These are phyloP conservation scores for Vinca minor DNA, from an alignment of 257 asterid genomes.

Conservation along the genomic window DNA sequence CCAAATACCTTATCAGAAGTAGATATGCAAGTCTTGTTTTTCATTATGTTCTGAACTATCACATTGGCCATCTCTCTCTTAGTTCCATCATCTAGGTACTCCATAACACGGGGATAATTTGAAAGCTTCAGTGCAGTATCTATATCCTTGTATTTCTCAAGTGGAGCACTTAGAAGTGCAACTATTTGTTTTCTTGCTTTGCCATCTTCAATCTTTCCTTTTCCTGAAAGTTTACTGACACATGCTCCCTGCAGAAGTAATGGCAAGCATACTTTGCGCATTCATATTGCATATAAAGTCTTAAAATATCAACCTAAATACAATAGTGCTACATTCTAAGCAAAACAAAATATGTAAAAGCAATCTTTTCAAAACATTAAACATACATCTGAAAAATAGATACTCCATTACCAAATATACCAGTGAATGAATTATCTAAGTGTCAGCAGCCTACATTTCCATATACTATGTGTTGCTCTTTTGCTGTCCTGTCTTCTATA, in stretches of 20 bases:
- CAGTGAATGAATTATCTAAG: not conserved
- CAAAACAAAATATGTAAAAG: not conserved
- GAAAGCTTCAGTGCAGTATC: slow-evolving; percentile 88
- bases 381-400: not conserved
- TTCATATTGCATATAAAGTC: not conserved
- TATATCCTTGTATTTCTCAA: slow-evolving; percentile 86
- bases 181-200: slow-evolving; percentile 86
- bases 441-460: not conserved
- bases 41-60: slow-evolving; percentile 76
- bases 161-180: slow-evolving; percentile 96
- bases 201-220: slow-evolving; percentile 75
- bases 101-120: slow-evolving; percentile 82
- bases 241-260: slow-evolving; percentile 67
- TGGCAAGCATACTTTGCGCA: not conserved
- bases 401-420: not conserved
- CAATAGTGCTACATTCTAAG: not conserved
- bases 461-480: not conserved
- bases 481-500: not conserved
- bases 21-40: slow-evolving; percentile 61
- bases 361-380: not conserved
- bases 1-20: slow-evolving; percentile 75
- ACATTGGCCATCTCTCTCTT: slow-evolving; percentile 94
- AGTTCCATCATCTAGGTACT: slow-evolving; percentile 65
- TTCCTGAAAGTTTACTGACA: slow-evolving; percentile 68
- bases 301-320: not conserved